Base-by-base conservation (phyloP, 169 alveolate species). In the Eimeria falciformis region DNA sequence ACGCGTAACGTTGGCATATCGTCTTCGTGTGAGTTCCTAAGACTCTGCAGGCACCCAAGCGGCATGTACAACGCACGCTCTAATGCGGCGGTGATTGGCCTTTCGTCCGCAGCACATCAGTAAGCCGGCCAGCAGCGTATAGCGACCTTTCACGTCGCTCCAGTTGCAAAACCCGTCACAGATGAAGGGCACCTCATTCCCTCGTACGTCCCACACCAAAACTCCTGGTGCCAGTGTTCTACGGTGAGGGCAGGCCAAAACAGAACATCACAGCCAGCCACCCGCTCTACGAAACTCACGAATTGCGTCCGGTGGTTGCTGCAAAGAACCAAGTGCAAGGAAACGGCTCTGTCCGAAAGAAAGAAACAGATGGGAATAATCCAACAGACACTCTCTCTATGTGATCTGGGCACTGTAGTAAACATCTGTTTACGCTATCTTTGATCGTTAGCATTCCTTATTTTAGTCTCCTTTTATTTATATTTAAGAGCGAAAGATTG, bases 151-250 rank as follows among this genome's bases (percentile, higher is more conserved):
- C 90, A 89, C 75, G 37, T 89, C 89, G 12, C 82, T 65, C 29
- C 89, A 47, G 71, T 77, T 89, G 82, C 89, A 89, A 71, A 88
- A 89, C 55, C 93, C 78, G 90, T 89, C 14, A 77, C 89, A 14
- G 58, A 27, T 1, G 79, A 23, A 25, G 89, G 93, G 46, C 93
- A 89, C 0, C 93, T 82, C 81, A 89, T 58, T 37, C 83, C 93
- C 46, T 89, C 93, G 68, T 73, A 56, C 21, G 93, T 88, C 3
- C 83, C 93, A 33, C 93, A 89, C 89, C 93, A 89, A 69, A 40
- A 73, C 5, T 89, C 68, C 73, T 89, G 93, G 68, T 89, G 75
- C 93, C 93, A 89, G 71, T 53, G 77, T 89, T 89, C 93, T n/a
- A 89, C 93, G 90, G 83, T 89, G 66, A 5, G 17, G 69, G 14